Conservation (phyloP, 2,329 filamentous ascomycete genomes). For the Colletotrichum sp. region DNA sequence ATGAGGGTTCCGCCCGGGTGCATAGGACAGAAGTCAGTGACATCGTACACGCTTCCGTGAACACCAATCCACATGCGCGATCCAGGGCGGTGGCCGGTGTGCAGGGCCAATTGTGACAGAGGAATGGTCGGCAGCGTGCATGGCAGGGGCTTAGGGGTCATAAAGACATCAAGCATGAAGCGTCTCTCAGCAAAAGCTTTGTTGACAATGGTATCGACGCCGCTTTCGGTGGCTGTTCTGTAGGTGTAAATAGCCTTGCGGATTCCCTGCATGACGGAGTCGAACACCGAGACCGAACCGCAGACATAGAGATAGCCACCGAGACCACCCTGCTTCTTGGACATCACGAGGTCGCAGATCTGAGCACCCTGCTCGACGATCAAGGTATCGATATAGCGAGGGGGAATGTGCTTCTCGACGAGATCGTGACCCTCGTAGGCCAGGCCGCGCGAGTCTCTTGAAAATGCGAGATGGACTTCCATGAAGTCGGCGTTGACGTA, state of each 20-base stretch:
- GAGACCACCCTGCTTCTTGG: conserved; percentile 58
- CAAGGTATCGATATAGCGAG: conserved; percentile 56
- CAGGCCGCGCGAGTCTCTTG: conserved; percentile 52
- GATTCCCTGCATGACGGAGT: conserved; percentile 61
- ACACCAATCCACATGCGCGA: conserved; percentile 57
- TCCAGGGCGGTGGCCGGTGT: conserved; percentile 54
- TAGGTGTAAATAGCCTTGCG: conserved; percentile 59
- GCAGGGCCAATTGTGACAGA: conserved; percentile 50
- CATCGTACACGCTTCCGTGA: conserved; percentile 57
- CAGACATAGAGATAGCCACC: conserved; percentile 28
- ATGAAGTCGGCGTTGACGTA: conserved; percentile 51
- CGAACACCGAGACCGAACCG: conserved; percentile 41
- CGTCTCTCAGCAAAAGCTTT: conserved; percentile 59
- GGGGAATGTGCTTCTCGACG: conserved; percentile 51
- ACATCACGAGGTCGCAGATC: conserved; percentile 61
- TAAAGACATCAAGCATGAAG: conserved; percentile 63
- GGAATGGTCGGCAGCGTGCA: conserved; percentile 56
- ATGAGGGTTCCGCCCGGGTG: conserved; percentile 59
- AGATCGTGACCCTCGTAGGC: conserved; percentile 50
- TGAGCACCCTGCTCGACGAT: conserved; percentile 56
- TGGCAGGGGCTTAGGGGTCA: conserved; percentile 57
- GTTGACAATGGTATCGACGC: conserved; percentile 53
- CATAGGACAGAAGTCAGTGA: conserved; percentile 58
- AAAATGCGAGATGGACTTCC: conserved; percentile 59
- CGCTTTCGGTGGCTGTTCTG: conserved; percentile 55